Percentiles rank a stretch among this genome's conserved stretches.
phyloP scores from a whole-genome alignment of 805 yeast species.

The Sugiyamaella marilandica region DNA sequence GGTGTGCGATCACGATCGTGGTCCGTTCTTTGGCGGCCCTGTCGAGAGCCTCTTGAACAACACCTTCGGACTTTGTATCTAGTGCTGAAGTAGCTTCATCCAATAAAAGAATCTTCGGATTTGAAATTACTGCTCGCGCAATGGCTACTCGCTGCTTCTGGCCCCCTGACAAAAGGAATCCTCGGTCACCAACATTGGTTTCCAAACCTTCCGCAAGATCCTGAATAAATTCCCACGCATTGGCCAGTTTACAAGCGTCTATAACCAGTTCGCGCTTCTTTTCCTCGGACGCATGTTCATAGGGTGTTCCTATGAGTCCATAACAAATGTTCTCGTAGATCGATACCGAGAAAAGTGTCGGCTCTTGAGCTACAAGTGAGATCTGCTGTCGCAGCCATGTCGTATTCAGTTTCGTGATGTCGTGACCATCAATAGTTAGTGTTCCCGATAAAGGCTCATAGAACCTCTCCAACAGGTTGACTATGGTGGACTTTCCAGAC shows the following conservation, averaged over 20 bases:
- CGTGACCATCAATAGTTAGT: constrained; percentile 78
- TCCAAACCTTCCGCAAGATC: constrained; percentile 77
- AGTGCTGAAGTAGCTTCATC: constrained; percentile 66
- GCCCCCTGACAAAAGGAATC: constrained; percentile 61
- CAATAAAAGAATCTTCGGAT: constrained; percentile 53
- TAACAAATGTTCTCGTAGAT: constrained; percentile 82
- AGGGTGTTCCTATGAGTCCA: constrained; percentile 71
- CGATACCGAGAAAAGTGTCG: constrained; percentile 84
- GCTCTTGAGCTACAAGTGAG: constrained; percentile 94
- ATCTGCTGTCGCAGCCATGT: constrained; percentile 68
- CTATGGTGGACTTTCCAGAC: constrained; percentile 85
- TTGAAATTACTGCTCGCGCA: constrained; percentile 62
- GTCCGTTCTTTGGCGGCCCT: constrained; percentile 36
- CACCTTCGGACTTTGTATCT: constrained; percentile 43
- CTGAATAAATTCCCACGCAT: constrained; percentile 36
- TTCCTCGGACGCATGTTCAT: constrained; percentile 43
- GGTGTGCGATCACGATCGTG: constrained; percentile 54
- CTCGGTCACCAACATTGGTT: constrained; percentile 60
- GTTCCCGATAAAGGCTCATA: constrained; percentile 74
- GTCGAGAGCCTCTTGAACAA: constrained; percentile 38
- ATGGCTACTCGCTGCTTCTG: constrained; percentile 70
- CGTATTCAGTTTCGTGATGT: constrained; percentile 64
- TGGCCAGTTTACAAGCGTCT: constrained; percentile 34
- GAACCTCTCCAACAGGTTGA: constrained; percentile 79
- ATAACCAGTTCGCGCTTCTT: constrained; percentile 34